phyloP scores from a whole-genome alignment of 2,329 filamentous ascomycete species.

The Sphaerulina populicola region DNA sequence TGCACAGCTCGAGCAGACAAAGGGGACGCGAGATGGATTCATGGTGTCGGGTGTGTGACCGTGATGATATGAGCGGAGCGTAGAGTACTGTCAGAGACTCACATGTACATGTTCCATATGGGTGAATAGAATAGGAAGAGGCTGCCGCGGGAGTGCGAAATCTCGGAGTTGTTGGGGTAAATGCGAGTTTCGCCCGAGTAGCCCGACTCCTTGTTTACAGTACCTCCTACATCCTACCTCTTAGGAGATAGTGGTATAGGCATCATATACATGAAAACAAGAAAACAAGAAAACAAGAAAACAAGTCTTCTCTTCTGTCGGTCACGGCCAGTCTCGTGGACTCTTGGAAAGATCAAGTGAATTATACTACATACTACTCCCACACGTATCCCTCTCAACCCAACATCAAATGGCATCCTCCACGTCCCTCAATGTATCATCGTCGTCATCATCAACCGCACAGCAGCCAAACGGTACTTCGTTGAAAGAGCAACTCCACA shows the following conservation, averaged over 20 bases:
- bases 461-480: slow-evolving; percentile 8
- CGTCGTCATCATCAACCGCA: no score
- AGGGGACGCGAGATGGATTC: slow-evolving; percentile 21
- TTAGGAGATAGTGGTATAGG: no score
- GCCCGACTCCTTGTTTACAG: no score
- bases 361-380: not conserved
- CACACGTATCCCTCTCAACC: not conserved
- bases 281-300: no score
- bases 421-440: not conserved
- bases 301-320: no score
- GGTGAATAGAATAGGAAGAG: no score
- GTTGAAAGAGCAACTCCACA: slow-evolving; percentile 40
- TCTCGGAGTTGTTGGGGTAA: no score
- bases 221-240: no score
- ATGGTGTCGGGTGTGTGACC: slow-evolving; percentile 7
- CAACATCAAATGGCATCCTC: slow-evolving; percentile 8
- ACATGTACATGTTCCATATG: no score
- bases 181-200: not conserved
- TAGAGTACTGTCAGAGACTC: not conserved
- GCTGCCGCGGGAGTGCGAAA: no score
- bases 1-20: slow-evolving; percentile 29
- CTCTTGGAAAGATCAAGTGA: not conserved
- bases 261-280: no score
- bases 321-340: not conserved
- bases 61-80: not conserved